Percentiles rank a stretch among this genome's conserved stretches.
These are phyloP conservation scores for Haberlea rhodopensis DNA, from an alignment of 257 asterid species.

Conservation along the genomic window DNA sequence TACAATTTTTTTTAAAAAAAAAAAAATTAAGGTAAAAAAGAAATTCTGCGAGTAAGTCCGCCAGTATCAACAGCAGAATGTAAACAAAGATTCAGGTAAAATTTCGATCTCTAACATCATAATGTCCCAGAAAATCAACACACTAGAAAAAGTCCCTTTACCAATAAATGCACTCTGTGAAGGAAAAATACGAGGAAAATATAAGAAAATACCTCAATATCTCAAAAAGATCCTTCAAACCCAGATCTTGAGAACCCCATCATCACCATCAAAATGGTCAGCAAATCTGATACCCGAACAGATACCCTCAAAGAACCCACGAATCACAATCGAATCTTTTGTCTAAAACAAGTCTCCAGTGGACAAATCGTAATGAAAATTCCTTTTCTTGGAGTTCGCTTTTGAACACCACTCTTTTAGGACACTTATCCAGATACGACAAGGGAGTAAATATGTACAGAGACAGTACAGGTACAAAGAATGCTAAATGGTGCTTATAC, in stretches of 20 bases:
- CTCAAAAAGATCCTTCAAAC: conserved; percentile 32
- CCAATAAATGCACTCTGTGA: not conserved
- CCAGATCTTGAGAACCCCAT: conserved; percentile 66
- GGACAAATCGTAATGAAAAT: conserved; percentile 23
- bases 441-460: conserved; percentile 42
- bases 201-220: not conserved
- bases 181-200: conserved; percentile 9
- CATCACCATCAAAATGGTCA: conserved; percentile 26
- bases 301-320: conserved; percentile 31
- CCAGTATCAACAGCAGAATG: conserved; percentile 30
- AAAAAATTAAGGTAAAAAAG: too few relatives aligned
- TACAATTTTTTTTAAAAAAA: too few relatives aligned
- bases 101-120: conserved; percentile 25
- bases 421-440: conserved; percentile 38
- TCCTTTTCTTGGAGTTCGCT: conserved; percentile 26
- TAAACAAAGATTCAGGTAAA: too few relatives aligned
- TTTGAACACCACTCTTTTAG: conserved; percentile 27
- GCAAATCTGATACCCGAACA: conserved; percentile 54
- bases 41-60: too few relatives aligned
- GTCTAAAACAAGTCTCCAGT: conserved; percentile 19
- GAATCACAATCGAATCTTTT: conserved; percentile 28
- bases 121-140: conserved; percentile 16
- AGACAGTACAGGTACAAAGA: conserved; percentile 43
- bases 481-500: conserved; percentile 28
- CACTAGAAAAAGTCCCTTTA: conserved; percentile 5